A percentile compares a stretch with the other conserved stretches of the same genome.
phyloP scores from a whole-genome alignment of 2,329 filamentous ascomycete genomes.

The Gremmenia infestans region DNA sequence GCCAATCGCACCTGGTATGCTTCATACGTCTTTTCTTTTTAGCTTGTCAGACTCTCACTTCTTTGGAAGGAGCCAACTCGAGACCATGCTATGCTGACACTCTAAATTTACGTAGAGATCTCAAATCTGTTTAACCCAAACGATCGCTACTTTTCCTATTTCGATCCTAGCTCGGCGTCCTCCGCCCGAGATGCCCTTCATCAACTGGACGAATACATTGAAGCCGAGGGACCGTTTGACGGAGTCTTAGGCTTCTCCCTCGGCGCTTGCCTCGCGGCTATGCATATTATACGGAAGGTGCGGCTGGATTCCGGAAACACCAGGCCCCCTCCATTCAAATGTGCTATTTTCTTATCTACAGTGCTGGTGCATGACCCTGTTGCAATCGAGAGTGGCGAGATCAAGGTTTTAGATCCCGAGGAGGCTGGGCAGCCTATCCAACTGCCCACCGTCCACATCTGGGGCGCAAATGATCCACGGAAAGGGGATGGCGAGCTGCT shows the following conservation, averaged over 20 bases:
- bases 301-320: background rate
- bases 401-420: background rate
- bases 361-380: too few relatives aligned
- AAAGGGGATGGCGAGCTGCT: background rate
- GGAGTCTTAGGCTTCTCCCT: constrained; percentile 14
- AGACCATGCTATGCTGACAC: background rate
- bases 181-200: background rate
- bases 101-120: background rate
- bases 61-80: background rate
- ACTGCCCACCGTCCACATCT: constrained; percentile 3
- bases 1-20: constrained; percentile 2
- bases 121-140: background rate
- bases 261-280: constrained; percentile 37
- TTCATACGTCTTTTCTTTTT: too few relatives aligned
- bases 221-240: constrained; percentile 13
- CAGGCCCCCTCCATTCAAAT: constrained; percentile 4
- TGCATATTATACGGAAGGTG: background rate
- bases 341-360: constrained; percentile 9
- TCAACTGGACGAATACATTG: constrained; percentile 2
- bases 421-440: background rate
- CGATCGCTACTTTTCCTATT: constrained; percentile 7
- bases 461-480: background rate
- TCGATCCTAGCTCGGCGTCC: background rate
- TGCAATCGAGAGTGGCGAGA: background rate
- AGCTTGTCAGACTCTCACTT: too few relatives aligned